These are phyloP conservation scores for Solanum bulbocastanum DNA, from an alignment of 257 asterid species.

Conservation along the genomic window DNA sequence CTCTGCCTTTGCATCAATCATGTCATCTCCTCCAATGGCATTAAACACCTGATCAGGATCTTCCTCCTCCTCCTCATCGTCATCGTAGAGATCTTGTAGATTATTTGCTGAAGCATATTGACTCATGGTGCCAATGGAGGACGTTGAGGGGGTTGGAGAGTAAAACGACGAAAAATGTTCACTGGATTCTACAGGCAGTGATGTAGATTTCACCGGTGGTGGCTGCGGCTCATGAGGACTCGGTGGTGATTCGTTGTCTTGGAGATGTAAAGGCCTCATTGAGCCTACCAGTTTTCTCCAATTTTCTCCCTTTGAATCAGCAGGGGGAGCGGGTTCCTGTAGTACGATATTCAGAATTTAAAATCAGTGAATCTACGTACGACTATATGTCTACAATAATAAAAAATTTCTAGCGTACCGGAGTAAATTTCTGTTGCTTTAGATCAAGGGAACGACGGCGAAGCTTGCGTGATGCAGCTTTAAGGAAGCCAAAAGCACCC, in stretches of 20 bases:
- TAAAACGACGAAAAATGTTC: not conserved
- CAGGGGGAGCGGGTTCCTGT: not conserved
- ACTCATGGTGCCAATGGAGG: slow-evolving; percentile 21
- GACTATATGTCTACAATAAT: not conserved
- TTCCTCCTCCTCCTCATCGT: not conserved
- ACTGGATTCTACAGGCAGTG: not conserved
- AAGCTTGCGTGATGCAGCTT: slow-evolving; percentile 39
- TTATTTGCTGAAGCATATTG: slow-evolving; percentile 25
- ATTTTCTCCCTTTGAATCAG: slow-evolving; percentile 13
- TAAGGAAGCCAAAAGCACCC: slow-evolving; percentile 41
- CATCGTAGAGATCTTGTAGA: slow-evolving; percentile 14
- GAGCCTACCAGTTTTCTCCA: slow-evolving; percentile 66
- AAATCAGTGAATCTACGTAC: not conserved
- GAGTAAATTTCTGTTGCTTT: slow-evolving; percentile 3
- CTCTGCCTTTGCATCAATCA: slow-evolving; percentile 31
- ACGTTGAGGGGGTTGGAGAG: not conserved
- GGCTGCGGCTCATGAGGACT: not conserved
- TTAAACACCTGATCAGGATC: slow-evolving; percentile 26
- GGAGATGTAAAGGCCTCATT: slow-evolving; percentile 64
- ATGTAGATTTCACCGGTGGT: not conserved
- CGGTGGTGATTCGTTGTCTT: slow-evolving; percentile 29
- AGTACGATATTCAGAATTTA: not conserved
- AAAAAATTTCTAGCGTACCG: not conserved
- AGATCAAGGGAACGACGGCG: slow-evolving; percentile 16
- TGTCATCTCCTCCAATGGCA: slow-evolving; percentile 20